These are phyloP conservation scores for Kwoniella bestiolae DNA, from an alignment of 768 basidiomycete genomes.

Conservation along the genomic window DNA sequence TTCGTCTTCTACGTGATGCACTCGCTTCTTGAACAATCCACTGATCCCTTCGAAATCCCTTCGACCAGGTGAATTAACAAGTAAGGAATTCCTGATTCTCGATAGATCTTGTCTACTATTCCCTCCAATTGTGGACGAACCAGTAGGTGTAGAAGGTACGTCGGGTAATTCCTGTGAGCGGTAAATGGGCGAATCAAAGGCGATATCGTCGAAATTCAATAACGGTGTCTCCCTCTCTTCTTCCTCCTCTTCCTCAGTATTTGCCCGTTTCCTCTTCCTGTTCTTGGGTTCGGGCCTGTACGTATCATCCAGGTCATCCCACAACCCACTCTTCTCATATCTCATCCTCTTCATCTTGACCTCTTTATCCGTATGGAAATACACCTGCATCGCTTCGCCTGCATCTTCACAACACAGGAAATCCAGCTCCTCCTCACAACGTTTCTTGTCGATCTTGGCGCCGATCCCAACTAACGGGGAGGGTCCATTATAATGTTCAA, in stretches of 20 bases:
- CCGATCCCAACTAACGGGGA: background rate
- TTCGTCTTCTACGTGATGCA: background rate
- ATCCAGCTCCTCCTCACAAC: slow-evolving; percentile 8
- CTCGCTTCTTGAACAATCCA: background rate
- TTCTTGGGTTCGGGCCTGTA: background rate
- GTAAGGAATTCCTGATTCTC: background rate
- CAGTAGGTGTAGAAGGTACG: background rate
- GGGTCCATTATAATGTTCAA: slow-evolving; percentile 3
- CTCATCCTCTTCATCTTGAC: background rate
- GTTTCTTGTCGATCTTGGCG: background rate
- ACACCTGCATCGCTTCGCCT: background rate
- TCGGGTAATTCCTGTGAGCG: background rate
- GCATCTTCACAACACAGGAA: slow-evolving; percentile 1
- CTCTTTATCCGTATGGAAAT: slow-evolving; percentile 8
- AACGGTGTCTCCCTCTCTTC: background rate
- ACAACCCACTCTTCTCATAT: slow-evolving; percentile 2
- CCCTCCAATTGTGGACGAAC: background rate
- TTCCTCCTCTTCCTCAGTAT: background rate
- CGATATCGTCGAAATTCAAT: background rate
- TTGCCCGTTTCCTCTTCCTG: background rate
- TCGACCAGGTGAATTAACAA: background rate
- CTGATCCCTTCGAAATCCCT: background rate
- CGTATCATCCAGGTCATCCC: background rate
- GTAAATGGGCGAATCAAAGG: background rate
- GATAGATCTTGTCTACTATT: background rate